Conservation (phyloP, 305 asterid genomes). For the Solanum chacoense region DNA sequence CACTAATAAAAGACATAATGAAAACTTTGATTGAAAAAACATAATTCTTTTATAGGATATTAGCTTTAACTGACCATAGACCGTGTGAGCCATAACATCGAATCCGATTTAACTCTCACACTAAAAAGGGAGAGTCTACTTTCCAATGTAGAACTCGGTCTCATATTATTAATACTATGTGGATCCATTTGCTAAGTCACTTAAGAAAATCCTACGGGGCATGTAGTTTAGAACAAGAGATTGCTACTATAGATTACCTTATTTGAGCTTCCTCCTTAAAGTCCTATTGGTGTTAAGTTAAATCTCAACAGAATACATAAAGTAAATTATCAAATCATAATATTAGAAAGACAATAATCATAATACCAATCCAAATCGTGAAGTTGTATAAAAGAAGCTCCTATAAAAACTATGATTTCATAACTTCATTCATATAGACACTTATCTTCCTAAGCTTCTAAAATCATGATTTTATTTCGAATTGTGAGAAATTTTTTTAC, state of each 20-base stretch:
- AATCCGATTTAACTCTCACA: background rate
- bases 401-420: background rate
- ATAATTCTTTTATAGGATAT: background rate
- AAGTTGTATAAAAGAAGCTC: background rate
- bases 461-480: background rate
- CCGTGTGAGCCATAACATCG: background rate
- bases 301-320: background rate
- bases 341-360: background rate
- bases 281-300: background rate
- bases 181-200: background rate
- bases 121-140: background rate
- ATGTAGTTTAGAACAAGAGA: background rate
- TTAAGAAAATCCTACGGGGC: background rate
- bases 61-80: background rate
- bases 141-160: background rate
- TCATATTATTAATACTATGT: background rate
- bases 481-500: background rate
- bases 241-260: background rate
- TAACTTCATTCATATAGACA: background rate
- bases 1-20: background rate
- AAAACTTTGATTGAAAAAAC: background rate
- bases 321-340: too few species aligned
- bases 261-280: background rate
- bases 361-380: background rate
- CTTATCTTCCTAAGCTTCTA: background rate